These are phyloP conservation scores for Botryotinia globosa DNA, from an alignment of 2,329 filamentous ascomycete species.

Conservation along the genomic window DNA sequence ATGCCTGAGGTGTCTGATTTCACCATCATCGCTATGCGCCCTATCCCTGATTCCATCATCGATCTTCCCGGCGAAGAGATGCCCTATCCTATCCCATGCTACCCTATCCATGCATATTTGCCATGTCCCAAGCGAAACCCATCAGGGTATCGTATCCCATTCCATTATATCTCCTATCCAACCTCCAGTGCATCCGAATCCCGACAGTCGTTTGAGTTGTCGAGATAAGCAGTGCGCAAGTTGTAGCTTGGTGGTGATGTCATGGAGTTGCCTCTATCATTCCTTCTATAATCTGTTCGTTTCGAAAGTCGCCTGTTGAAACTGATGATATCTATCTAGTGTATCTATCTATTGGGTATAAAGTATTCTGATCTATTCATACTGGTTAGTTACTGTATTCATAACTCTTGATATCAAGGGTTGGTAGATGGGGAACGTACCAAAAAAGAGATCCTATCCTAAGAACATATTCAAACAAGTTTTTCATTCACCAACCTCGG, in stretches of 20 bases:
- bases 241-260: not conserved
- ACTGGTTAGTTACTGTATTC: not conserved
- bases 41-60: not conserved
- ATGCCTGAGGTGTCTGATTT: not conserved
- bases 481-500: slow-evolving; percentile 48
- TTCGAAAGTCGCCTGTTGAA: slow-evolving; percentile 12
- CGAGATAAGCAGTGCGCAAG: not conserved
- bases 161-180: not conserved
- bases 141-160: not conserved
- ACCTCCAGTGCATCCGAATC: not conserved
- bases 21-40: not conserved
- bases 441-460: not conserved
- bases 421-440: not conserved
- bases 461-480: not conserved
- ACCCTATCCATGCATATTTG: slow-evolving; percentile 5
- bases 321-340: slow-evolving; percentile 9
- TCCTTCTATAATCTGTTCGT: not conserved
- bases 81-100: not conserved
- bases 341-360: slow-evolving; percentile 14
- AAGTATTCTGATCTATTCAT: not conserved
- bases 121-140: not conserved
- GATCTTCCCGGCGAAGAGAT: slow-evolving; percentile 10
- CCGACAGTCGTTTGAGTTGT: not conserved
- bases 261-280: not conserved
- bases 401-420: not conserved